Evolutionary conservation across 768 basidiomycete species (phyloP).

Genomic region (Psilocybe tampanensis): DNA sequence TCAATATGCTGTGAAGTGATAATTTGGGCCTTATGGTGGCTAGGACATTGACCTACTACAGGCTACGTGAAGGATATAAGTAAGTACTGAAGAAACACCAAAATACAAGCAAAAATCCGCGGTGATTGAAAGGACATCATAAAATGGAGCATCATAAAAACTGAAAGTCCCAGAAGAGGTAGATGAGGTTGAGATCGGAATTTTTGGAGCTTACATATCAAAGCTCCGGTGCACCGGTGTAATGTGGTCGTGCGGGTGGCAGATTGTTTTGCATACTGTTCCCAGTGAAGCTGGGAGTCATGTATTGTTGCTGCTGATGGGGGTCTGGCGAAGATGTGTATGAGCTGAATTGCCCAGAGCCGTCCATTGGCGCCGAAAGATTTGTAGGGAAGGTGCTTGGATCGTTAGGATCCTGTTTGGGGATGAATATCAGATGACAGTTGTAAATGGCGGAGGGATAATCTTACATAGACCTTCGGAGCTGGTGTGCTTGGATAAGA

Average conservation of each 20-base stretch:
- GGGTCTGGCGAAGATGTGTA: slow-evolving; percentile 17
- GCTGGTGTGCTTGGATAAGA: slow-evolving; percentile 24
- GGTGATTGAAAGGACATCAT: not conserved
- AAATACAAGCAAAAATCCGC: not conserved
- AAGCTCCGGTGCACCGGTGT: slow-evolving; percentile 12
- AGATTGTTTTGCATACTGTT: slow-evolving; percentile 6
- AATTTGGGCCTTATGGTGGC: too few species aligned
- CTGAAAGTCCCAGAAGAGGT: not conserved
- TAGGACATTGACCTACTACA: not conserved
- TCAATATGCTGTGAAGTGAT: too few species aligned
- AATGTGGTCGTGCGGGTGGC: slow-evolving; percentile 19
- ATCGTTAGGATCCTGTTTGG: slow-evolving; percentile 38
- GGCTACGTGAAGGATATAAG: not conserved
- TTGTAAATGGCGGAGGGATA: not conserved
- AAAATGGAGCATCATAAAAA: not conserved
- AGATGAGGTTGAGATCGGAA: not conserved
- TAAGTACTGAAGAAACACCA: not conserved
- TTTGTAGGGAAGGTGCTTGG: slow-evolving; percentile 42
- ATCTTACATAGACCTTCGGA: slow-evolving; percentile 42
- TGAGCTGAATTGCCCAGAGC: slow-evolving; percentile 8
- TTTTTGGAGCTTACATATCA: not conserved
- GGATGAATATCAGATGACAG: not conserved
- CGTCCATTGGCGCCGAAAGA: slow-evolving; percentile 1
- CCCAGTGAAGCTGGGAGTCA: slow-evolving; percentile 20
- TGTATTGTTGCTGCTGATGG: slow-evolving; percentile 5